These are phyloP conservation scores for Domatiomyces catenatus DNA, from an alignment of 2,329 filamentous ascomycete genomes.

Conservation along the genomic window DNA sequence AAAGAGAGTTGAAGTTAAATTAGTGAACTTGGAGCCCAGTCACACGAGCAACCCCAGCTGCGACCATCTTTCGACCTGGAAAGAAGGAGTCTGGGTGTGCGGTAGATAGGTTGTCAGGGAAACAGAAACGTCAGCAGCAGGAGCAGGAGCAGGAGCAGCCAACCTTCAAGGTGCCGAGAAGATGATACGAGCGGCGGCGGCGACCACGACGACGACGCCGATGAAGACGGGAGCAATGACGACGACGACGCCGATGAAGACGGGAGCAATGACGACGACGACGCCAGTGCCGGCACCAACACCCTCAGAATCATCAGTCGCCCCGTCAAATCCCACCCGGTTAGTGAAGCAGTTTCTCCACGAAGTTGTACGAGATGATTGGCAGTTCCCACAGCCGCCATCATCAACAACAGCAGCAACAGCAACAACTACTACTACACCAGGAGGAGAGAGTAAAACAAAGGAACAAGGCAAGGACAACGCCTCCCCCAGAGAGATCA, in stretches of 20 bases:
- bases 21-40: no score
- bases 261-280: constrained; percentile 2
- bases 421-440: neutral
- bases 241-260: neutral
- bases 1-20: no score
- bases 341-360: constrained; percentile 6
- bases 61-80: no score
- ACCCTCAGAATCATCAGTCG: constrained; percentile 1
- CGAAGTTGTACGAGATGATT: constrained; percentile 13
- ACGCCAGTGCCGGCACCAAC: constrained; percentile 1
- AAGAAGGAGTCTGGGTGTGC: no score
- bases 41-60: no score
- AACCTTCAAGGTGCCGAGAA: no score
- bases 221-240: neutral
- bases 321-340: constrained; percentile 3
- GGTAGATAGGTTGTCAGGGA: no score
- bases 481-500: neutral
- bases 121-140: no score
- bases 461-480: neutral
- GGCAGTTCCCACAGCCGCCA: constrained; percentile 10
- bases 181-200: neutral
- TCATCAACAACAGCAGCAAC: neutral
- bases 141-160: no score
- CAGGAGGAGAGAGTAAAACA: neutral
- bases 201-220: neutral